phyloP scores from a whole-genome alignment of 176 grass and related monocot genomes.

The Luzula sylvatica region DNA sequence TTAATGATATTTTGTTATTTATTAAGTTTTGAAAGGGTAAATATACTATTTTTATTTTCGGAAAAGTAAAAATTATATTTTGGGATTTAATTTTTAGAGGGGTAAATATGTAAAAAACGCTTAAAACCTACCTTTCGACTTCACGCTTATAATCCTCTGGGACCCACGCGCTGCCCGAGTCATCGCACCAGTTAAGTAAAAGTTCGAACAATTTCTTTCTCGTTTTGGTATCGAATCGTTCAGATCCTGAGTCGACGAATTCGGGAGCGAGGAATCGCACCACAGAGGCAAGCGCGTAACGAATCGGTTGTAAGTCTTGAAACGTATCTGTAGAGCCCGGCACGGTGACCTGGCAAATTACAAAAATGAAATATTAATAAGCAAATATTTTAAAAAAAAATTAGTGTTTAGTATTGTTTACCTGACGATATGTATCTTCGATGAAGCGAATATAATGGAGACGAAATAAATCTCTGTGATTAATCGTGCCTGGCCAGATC shows the following conservation, averaged over 20 bases:
- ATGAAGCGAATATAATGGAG: slow-evolving; percentile 76
- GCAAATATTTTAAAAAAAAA: too few species aligned
- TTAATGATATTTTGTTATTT: too few species aligned
- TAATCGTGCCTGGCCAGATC: slow-evolving; percentile 89
- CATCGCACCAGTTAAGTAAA: slow-evolving; percentile 86
- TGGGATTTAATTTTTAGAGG: too few species aligned
- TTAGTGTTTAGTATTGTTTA: slow-evolving; percentile 18
- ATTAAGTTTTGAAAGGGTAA: too few species aligned
- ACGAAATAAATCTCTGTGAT: slow-evolving; percentile 60
- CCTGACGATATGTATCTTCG: slow-evolving; percentile 79
- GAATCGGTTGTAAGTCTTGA: slow-evolving; percentile 82
- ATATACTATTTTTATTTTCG: too few species aligned
- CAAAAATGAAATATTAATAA: too few species aligned
- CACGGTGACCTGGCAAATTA: not conserved
- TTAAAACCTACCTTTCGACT: slow-evolving; percentile 79
- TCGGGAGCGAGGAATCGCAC: slow-evolving; percentile 88
- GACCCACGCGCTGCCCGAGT: slow-evolving; percentile 60
- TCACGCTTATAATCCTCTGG: slow-evolving; percentile 84
- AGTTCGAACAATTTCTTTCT: slow-evolving; percentile 87
- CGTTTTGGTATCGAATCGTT: slow-evolving; percentile 70
- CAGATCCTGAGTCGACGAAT: slow-evolving; percentile 75
- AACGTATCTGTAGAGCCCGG: slow-evolving; percentile 45
- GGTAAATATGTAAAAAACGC: too few species aligned
- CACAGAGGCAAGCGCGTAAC: slow-evolving; percentile 81
- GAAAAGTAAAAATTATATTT: too few species aligned